Evolutionary conservation across 169 alveolate species (phyloP).

Genomic region (Toxoplasma gondii): DNA sequence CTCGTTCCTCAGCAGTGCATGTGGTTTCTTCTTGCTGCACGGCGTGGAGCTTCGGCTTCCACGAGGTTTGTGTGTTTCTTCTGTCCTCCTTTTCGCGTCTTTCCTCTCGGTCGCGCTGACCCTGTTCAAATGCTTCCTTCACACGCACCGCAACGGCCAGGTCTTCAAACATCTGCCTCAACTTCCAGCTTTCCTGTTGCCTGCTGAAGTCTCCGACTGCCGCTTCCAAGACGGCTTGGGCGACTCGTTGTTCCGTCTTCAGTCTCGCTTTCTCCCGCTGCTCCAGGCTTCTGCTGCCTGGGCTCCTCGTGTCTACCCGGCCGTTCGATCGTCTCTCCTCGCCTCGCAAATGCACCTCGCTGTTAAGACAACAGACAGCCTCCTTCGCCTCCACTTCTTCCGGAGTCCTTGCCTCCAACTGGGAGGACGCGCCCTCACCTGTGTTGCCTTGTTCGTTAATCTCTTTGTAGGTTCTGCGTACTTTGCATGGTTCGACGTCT

Average conservation of each 20-base stretch:
- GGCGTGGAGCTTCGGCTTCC: too few relatives aligned
- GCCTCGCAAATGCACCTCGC: background rate
- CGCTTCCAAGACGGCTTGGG: background rate
- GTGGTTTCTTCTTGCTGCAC: too few relatives aligned
- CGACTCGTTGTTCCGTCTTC: background rate
- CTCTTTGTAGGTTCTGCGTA: background rate
- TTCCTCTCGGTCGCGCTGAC: too few relatives aligned
- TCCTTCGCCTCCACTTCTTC: background rate
- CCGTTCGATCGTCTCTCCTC: background rate
- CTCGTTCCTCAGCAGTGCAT: too few relatives aligned
- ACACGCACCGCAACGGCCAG: background rate
- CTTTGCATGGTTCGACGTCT: too few relatives aligned
- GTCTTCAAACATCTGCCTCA: slow-evolving; percentile 15
- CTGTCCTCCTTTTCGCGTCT: too few relatives aligned
- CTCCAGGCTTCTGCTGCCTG: background rate
- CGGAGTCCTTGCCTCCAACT: background rate
- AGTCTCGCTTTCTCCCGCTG: background rate
- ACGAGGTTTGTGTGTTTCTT: too few relatives aligned
- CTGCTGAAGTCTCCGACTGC: background rate
- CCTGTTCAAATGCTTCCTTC: background rate
- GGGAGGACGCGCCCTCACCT: background rate
- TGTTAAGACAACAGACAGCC: too few relatives aligned
- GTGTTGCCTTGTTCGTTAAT: background rate
- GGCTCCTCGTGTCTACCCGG: background rate
- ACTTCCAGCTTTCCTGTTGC: slow-evolving; percentile 5